Evolutionary conservation across 495 filamentous ascomycete genomes (phyloP).

Genomic region (Penicillium paradoxum): DNA sequence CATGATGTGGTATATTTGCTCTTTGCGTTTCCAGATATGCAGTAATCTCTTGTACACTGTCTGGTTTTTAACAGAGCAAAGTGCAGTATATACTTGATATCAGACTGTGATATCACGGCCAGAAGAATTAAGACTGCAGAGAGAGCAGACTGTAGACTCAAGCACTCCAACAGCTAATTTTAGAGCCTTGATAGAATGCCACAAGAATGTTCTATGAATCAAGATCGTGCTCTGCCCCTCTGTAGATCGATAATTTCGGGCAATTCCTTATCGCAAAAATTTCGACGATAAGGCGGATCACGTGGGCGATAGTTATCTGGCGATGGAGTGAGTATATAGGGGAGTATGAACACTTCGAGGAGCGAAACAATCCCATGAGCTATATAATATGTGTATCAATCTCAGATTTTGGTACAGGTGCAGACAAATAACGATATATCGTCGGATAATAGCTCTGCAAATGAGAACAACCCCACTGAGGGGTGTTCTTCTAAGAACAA

Average conservation of each 20-base stretch:
- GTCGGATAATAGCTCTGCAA: too few species aligned
- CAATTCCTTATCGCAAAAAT: conserved; percentile 4
- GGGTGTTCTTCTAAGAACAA: too few species aligned
- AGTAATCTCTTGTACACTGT: neutral
- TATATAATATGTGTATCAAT: too few species aligned
- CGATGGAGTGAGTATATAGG: neutral
- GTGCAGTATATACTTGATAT: neutral
- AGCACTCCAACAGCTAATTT: neutral
- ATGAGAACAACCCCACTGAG: too few species aligned
- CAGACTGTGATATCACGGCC: neutral
- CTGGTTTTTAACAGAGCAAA: neutral
- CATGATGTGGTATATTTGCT: neutral
- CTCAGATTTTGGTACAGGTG: too few species aligned
- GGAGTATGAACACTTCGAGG: too few species aligned
- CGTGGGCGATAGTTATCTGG: neutral
- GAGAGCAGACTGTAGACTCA: neutral
- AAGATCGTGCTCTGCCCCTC: conserved; percentile 1
- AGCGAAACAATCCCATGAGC: too few species aligned
- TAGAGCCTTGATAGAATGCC: neutral
- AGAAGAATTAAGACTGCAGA: neutral
- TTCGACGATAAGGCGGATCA: neutral
- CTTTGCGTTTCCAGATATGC: neutral
- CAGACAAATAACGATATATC: too few species aligned
- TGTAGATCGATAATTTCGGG: conserved; percentile 2
- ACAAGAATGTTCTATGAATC: neutral